These are phyloP conservation scores for Durusdinium trenchii DNA, from an alignment of 73 alveolate species.

Conservation along the genomic window DNA sequence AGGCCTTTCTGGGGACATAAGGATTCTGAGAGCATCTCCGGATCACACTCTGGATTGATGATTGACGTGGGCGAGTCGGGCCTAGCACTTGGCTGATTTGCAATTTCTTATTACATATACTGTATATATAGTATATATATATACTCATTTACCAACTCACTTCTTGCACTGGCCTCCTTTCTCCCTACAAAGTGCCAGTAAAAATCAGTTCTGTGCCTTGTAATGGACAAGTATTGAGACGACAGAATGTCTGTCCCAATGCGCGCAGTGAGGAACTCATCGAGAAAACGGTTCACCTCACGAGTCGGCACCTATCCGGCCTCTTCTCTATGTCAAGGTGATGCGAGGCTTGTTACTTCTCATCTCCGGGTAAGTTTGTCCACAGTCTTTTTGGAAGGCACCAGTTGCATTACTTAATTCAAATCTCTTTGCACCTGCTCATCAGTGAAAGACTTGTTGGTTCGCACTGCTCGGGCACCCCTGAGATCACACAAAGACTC, in stretches of 20 bases:
- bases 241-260: slow-evolving; percentile 91
- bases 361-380: too few species aligned
- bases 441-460: slow-evolving; percentile 67
- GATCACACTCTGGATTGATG: slow-evolving; percentile 90
- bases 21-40: neutral
- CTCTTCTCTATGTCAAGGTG: too few species aligned
- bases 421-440: slow-evolving; percentile 52
- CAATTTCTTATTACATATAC: neutral
- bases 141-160: neutral
- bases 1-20: neutral
- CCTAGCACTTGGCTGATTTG: neutral
- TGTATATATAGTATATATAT: neutral
- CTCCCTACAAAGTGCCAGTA: neutral
- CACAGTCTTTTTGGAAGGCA: too few species aligned
- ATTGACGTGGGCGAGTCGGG: slow-evolving; percentile 89
- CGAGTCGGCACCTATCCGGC: neutral
- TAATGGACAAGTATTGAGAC: slow-evolving; percentile 77
- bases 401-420: too few species aligned
- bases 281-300: slow-evolving; percentile 72
- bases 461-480: slow-evolving; percentile 94
- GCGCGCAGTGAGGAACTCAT: slow-evolving; percentile 82
- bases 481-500: neutral
- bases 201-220: slow-evolving; percentile 20
- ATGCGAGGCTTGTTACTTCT: too few species aligned
- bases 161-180: neutral